Evolutionary conservation across 78 protist genomes (phyloP).

Genomic region (Guillardia theta): DNA sequence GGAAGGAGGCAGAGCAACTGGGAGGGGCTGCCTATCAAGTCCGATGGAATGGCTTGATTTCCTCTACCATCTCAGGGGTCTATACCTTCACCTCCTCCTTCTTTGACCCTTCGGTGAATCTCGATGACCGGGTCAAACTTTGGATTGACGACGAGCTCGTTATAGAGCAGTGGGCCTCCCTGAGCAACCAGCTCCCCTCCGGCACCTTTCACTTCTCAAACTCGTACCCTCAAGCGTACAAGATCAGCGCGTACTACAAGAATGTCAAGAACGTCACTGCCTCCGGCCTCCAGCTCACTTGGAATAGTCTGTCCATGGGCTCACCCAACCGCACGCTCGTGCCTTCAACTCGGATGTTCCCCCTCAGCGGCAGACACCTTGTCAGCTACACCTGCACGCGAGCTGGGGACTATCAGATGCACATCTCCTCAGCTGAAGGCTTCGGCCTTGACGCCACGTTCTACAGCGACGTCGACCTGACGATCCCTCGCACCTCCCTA

Average conservation of each 20-base stretch:
- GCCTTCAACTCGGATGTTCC: background rate
- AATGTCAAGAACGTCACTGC: background rate
- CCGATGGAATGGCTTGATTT: background rate
- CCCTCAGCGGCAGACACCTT: background rate
- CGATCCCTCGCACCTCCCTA: too few species aligned
- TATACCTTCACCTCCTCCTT: background rate
- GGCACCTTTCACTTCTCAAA: background rate
- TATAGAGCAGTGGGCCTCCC: background rate
- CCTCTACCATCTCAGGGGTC: background rate
- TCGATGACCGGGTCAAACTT: conserved; percentile 25
- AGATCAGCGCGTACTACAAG: background rate
- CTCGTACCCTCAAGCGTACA: background rate
- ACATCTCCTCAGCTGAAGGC: background rate
- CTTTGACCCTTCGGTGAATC: background rate
- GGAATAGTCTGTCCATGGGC: background rate
- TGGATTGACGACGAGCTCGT: conserved; percentile 32
- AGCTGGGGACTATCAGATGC: conserved; percentile 1
- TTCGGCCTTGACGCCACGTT: background rate
- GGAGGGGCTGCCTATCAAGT: background rate
- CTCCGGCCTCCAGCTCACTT: background rate
- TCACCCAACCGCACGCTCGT: background rate
- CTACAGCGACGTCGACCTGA: conserved; percentile 7
- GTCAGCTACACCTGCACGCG: background rate
- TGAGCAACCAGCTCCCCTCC: background rate
- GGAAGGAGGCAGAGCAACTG: background rate